phyloP scores from a whole-genome alignment of 1,284 basidiomycete genomes.

The Bothia castanella region DNA sequence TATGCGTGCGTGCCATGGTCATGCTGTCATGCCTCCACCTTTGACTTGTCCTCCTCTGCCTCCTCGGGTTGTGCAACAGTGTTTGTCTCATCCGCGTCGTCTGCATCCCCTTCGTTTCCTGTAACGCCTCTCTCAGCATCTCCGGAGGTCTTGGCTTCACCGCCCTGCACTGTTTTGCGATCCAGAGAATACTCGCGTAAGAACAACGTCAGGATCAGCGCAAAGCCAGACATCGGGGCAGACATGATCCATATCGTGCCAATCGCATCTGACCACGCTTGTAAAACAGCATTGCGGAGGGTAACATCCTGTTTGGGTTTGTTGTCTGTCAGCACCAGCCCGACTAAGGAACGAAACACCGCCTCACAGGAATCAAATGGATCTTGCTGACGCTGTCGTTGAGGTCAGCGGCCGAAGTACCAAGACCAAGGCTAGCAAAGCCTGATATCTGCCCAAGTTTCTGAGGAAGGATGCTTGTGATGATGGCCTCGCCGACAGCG shows the following conservation, averaged over 20 bases:
- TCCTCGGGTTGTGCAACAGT: background rate
- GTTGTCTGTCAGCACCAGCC: background rate
- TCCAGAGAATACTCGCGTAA: constrained; percentile 61
- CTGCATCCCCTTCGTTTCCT: constrained; percentile 3
- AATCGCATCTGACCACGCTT: constrained; percentile 69
- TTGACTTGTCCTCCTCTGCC: background rate
- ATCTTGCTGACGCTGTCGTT: constrained; percentile 53
- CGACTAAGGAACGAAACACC: background rate
- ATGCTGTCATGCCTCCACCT: background rate
- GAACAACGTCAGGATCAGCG: constrained; percentile 57
- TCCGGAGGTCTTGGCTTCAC: constrained; percentile 24
- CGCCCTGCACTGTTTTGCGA: constrained; percentile 48
- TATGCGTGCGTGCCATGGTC: too few species aligned
- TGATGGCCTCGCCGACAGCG: constrained; percentile 67
- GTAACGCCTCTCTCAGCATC: constrained; percentile 14
- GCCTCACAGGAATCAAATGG: constrained; percentile 49
- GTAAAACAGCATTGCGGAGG: constrained; percentile 50
- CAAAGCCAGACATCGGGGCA: constrained; percentile 56
- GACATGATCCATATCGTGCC: constrained; percentile 70
- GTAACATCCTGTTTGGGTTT: constrained; percentile 41
- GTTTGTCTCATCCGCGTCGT: constrained; percentile 5
- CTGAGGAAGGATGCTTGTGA: constrained; percentile 53
- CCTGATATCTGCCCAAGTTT: constrained; percentile 49
- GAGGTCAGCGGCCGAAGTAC: constrained; percentile 53
- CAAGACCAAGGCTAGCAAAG: constrained; percentile 34